Base-by-base conservation (phyloP, 1,284 basidiomycete species). In the Pseudozyma tsukubaensis region DNA sequence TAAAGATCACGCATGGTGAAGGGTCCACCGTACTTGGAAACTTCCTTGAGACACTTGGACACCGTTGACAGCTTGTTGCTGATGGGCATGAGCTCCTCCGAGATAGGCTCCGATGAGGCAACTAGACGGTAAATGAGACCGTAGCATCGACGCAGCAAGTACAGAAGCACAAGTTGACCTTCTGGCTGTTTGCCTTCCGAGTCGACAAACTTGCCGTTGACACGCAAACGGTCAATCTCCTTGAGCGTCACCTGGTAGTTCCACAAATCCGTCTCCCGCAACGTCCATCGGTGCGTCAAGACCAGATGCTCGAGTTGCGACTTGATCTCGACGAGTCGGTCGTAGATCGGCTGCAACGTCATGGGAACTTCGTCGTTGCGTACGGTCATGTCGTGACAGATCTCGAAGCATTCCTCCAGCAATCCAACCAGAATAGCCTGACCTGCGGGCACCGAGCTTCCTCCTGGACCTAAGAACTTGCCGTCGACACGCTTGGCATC, bases 71-170 rank as follows among this genome's bases (percentile, higher is more conserved):
- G 76, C 85, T 96, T 96, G 63, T 86, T 85, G 47, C 84, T 84
- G 54, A 97, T 90, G 7, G 95, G 95, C 92, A 97, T 97, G 35
- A 98, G 87, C 85, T 98, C 95, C 85, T 97, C 95, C 0, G 94
- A 97, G n/a, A 99, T 94, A 0, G 97, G 97, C 86, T 98, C 96
- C 60, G 93, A 94, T n/a, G 94, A 95, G 24, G 94, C 95, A 73
- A 99, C 89, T 52, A 99, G 86, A 32, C 92, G 90, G 86, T 97
- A 98, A 78, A 97, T 95, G 57, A 98, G 88, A 72, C 96, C 96
- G 85, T 98, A 97, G 87, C 96, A 99, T 84, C 96, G 89, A 76
- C 96, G 88, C 57, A 99, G 88, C 36, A 98, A 88, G 85, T 97
- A 99, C 45, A 98, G 88, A 52, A 98, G 87, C 74, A 94, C 94